phyloP scores from a whole-genome alignment of 805 yeast genomes.

The Candida ascalaphidarum region DNA sequence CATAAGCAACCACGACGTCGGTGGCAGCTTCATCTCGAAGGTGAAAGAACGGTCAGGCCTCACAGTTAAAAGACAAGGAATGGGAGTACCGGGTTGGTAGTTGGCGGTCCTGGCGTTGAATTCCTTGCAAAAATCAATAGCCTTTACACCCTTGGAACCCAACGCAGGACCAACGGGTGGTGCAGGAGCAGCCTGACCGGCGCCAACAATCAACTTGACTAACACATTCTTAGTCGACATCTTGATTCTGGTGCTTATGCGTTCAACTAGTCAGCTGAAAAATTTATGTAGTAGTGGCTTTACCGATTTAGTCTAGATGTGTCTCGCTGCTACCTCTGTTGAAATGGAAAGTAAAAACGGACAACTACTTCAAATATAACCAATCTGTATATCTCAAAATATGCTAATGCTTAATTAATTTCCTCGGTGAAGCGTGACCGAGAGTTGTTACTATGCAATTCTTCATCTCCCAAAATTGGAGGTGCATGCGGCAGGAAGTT shows the following conservation, averaged over 20 bases:
- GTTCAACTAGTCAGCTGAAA: too few species aligned
- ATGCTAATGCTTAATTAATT: constrained; percentile 1
- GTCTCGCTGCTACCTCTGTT: too few species aligned
- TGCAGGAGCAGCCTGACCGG: constrained; percentile 96
- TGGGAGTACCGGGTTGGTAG: constrained; percentile 77
- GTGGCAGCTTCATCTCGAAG: constrained; percentile 85
- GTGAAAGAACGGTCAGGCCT: constrained; percentile 88
- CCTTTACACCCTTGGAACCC: constrained; percentile 97
- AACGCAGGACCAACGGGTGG: constrained; percentile 99
- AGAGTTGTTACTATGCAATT: constrained; percentile 8
- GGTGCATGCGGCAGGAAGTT: constrained; percentile 4
- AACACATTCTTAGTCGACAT: constrained; percentile 50
- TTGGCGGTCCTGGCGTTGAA: constrained; percentile 95
- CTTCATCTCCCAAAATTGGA: constrained; percentile 4
- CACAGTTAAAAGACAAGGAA: constrained; percentile 78
- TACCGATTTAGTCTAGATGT: too few species aligned
- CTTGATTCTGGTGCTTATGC: too few species aligned
- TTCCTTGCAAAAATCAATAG: constrained; percentile 96
- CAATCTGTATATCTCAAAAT: too few species aligned
- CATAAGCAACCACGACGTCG: constrained; percentile 77
- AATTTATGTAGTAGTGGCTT: too few species aligned
- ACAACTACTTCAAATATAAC: too few species aligned
- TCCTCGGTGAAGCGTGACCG: constrained; percentile 13
- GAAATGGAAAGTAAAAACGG: too few species aligned
- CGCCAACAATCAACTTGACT: constrained; percentile 88